Conservation (phyloP, 768 basidiomycete genomes). For the Suillus brevipes region DNA sequence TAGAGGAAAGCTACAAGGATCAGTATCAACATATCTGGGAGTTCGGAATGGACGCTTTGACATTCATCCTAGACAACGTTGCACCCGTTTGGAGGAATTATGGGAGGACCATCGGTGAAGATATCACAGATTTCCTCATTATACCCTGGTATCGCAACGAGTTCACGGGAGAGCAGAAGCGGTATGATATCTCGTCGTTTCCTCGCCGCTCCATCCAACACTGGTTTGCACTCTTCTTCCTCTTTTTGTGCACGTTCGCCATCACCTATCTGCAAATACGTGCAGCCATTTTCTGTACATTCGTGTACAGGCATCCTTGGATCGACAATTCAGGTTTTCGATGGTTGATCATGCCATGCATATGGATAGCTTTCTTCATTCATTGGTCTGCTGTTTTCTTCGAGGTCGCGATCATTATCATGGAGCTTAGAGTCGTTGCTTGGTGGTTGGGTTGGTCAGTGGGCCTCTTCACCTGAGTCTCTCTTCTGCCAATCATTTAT, state of each 20-base stretch:
- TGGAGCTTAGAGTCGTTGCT: constrained; percentile 55
- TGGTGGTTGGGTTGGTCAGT: constrained; percentile 82
- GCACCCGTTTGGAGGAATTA: constrained; percentile 82
- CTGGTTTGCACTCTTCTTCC: constrained; percentile 61
- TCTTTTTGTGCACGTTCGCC: constrained; percentile 48
- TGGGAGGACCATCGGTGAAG: constrained; percentile 79
- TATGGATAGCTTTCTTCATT: constrained; percentile 61
- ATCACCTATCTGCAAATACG: constrained; percentile 57
- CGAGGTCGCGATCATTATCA: constrained; percentile 56
- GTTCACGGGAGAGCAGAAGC: constrained; percentile 74
- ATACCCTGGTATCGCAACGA: constrained; percentile 83
- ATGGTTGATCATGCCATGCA: constrained; percentile 63
- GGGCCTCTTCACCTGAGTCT: constrained; percentile 43
- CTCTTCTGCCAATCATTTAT: constrained; percentile 10
- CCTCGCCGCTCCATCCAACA: constrained; percentile 67
- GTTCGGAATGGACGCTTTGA: constrained; percentile 74
- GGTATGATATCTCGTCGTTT: constrained; percentile 57
- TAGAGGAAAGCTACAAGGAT: constrained; percentile 79
- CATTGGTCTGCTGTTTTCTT: constrained; percentile 67
- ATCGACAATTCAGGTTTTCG: constrained; percentile 63
- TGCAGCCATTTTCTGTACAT: constrained; percentile 54
- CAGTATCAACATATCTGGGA: constrained; percentile 84
- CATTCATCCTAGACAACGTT: constrained; percentile 72
- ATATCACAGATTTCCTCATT: constrained; percentile 78
- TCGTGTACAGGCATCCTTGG: constrained; percentile 55